A percentile compares a stretch with the other conserved stretches of the same genome.
Evolutionary conservation across 1,284 basidiomycete species (phyloP).

Genomic region (Heliocybe sulcata): DNA sequence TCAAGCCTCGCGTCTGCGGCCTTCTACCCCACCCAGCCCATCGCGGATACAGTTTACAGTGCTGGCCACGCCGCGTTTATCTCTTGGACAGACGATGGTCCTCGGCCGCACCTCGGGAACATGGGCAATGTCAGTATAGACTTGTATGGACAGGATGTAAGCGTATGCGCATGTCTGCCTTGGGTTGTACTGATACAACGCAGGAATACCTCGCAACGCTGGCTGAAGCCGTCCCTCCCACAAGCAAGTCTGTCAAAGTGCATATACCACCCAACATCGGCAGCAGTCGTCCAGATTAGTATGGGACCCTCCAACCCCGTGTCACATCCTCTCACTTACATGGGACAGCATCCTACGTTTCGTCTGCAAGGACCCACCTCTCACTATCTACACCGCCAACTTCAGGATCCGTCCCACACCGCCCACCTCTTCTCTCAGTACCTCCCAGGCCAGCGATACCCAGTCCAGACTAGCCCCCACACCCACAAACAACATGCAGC

Average conservation of each 20-base stretch:
- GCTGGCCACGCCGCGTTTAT: background rate
- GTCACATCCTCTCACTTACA: background rate
- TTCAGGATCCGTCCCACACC: conserved; percentile 25
- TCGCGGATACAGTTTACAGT: background rate
- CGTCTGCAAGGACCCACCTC: conserved; percentile 16
- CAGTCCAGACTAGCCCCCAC: conserved; percentile 3
- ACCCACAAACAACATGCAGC: background rate
- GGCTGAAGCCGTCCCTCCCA: background rate
- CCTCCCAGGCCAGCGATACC: background rate
- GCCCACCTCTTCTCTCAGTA: conserved; percentile 4
- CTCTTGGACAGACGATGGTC: background rate
- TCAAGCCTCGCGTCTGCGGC: background rate
- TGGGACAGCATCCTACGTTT: conserved; percentile 22
- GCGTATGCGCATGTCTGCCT: too few relatives aligned
- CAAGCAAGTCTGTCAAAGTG: background rate
- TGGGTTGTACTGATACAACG: background rate
- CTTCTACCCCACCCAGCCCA: background rate
- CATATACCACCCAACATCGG: background rate
- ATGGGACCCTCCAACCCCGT: background rate
- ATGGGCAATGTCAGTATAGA: background rate
- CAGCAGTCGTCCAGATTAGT: background rate
- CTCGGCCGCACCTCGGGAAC: background rate
- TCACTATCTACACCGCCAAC: conserved; percentile 25
- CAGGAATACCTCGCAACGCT: background rate
- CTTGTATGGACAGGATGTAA: background rate